Conservation (phyloP, 1,284 basidiomycete species). For the Hymenochaete sp. region DNA sequence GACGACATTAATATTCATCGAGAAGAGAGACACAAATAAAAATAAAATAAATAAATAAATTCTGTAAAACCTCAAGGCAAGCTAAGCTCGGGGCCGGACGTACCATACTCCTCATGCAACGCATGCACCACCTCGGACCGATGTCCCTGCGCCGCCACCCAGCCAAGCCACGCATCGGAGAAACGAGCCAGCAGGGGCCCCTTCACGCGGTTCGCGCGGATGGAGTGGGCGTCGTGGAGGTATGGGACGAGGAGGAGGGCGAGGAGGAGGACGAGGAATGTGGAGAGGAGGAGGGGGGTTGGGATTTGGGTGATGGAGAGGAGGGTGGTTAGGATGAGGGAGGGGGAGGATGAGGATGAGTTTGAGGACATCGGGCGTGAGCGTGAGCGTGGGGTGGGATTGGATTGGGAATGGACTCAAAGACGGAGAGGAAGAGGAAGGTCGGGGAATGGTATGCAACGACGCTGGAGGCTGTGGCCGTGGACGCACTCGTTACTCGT, state of each 20-base stretch:
- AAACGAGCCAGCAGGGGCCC: constrained; percentile 74
- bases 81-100: no score
- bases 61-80: constrained; percentile 10
- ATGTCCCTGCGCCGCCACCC: constrained; percentile 56
- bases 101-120: constrained; percentile 72
- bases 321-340: background rate
- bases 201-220: constrained; percentile 45
- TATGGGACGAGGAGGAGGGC: constrained; percentile 50
- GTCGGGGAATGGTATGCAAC: no score
- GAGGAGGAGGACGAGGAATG: constrained; percentile 41
- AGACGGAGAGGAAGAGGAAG: no score
- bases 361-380: no score
- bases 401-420: background rate
- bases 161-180: constrained; percentile 71
- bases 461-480: no score
- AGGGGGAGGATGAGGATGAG: background rate
- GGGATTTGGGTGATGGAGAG: constrained; percentile 15
- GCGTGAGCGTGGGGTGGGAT: no score
- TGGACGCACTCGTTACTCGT: no score
- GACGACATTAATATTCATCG: no score
- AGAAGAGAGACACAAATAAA: no score
- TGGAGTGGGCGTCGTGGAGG: constrained; percentile 47
- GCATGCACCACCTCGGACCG: constrained; percentile 71
- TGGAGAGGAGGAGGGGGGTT: constrained; percentile 3
- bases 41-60: background rate